Evolutionary conservation across 2,329 filamentous ascomycete species (phyloP), one percentile per base, ranked within the genome.

Genomic region (Nothophaeocryptopus gaeumannii): DNA sequence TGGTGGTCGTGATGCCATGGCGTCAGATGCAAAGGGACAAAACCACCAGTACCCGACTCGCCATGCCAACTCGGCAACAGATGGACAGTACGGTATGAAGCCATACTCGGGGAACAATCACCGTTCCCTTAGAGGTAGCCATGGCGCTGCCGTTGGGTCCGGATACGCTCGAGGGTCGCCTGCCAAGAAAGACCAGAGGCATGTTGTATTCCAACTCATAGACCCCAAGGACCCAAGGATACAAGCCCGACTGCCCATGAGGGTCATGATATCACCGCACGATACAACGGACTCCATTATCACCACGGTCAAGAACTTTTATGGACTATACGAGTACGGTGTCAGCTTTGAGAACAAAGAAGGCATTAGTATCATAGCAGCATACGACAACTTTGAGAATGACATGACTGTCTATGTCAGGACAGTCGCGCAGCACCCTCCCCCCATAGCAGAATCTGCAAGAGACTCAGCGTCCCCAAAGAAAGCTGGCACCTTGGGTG

Each of bases 241-340:
- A 43, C 65, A 67, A 62, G 86, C 86, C 72, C 84, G 88, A 66
- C 77, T 91, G 59, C 87, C 88, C n/a, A 85, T 92, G 82, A 79
- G 87, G 64, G 87, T 92, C 46, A 88, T 95, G 65, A 96, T 99
- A 61, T 96, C 86, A 66, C 89, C 89, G 39, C 91, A 97, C 71
- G 93, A 99, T 75, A 91, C 89, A 45, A 97, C 92, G 15, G 92
- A 97, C 68, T 96, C 91, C 32, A 99, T 99, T 73, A 89, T 97
- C 58, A 93, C 90, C 11, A 97, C 93, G 1, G 92, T 97, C 66
- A 97, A 96, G 80, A 97, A 96, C 77, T 97, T 97, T 75, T 97
- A 96, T 68, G 93, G 93, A 54, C 80, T 99, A 60, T 96, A 96
- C 70, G 88, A 92, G 58, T 84, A 72, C 41, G 91, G 93, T 59